Conservation (phyloP, 352 stramenopile species). For the Phytopythium sindhum region DNA sequence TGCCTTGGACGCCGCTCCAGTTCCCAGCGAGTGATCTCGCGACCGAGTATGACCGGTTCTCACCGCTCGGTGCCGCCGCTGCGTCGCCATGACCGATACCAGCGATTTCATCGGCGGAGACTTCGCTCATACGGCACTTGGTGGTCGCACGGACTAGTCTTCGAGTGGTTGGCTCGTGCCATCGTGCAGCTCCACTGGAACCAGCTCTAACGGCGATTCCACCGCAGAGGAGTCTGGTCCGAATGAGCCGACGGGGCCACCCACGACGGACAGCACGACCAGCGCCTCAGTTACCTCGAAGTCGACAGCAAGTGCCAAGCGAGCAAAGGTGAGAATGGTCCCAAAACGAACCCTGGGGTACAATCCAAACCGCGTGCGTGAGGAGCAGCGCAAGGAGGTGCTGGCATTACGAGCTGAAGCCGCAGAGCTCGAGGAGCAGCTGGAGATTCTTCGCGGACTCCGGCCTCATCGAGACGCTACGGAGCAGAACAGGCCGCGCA, state of each 20-base stretch:
- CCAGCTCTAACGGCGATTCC: neutral
- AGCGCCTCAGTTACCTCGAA: neutral
- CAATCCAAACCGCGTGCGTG: constrained; percentile 15
- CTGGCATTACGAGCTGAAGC: constrained; percentile 9
- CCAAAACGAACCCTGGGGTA: neutral
- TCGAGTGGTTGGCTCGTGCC: no score
- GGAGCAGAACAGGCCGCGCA: neutral
- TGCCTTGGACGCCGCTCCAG: neutral
- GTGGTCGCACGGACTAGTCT: neutral
- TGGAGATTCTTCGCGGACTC: neutral
- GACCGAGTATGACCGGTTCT: neutral
- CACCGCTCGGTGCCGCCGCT: neutral
- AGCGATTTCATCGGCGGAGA: neutral
- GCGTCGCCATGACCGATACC: neutral
- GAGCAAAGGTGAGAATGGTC: neutral
- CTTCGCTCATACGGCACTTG: neutral
- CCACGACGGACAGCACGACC: neutral
- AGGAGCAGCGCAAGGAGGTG: constrained; percentile 20
- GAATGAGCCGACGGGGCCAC: neutral
- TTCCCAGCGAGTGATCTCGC: neutral
- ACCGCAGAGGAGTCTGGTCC: neutral
- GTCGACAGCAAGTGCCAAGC: neutral
- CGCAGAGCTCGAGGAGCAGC: constrained; percentile 7
- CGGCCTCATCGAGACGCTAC: neutral
- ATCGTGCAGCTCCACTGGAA: neutral